Conservation (phyloP, 1,284 basidiomycete genomes). For the Leccinum pseudoinsigne region DNA sequence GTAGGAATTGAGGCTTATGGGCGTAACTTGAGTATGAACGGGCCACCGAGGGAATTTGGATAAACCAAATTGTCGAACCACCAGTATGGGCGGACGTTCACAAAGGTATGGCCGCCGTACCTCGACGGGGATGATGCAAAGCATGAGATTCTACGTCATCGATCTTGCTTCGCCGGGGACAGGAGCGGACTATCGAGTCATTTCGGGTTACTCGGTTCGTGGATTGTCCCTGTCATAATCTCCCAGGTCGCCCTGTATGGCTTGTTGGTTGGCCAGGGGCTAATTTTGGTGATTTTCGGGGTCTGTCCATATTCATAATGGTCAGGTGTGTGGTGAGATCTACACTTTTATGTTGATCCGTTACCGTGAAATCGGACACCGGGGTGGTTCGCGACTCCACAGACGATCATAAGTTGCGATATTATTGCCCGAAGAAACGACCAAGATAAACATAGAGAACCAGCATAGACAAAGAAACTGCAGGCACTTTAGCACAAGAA, state of each 20-base stretch:
- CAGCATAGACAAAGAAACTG: constrained; percentile 19
- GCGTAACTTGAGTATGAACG: constrained; percentile 31
- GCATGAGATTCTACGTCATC: constrained; percentile 22
- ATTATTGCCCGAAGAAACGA: constrained; percentile 17
- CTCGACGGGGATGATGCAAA: constrained; percentile 27
- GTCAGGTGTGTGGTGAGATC: constrained; percentile 24
- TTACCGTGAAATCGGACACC: constrained; percentile 15
- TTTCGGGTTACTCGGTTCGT: constrained; percentile 25
- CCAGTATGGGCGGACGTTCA: constrained; percentile 49
- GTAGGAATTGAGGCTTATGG: constrained; percentile 37
- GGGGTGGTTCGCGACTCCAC: constrained; percentile 16
- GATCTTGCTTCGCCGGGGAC: constrained; percentile 28
- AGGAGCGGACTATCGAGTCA: constrained; percentile 14
- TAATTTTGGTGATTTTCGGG: constrained; percentile 29
- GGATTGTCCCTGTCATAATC: constrained; percentile 16
- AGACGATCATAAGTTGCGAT: constrained; percentile 22
- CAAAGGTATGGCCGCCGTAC: constrained; percentile 38
- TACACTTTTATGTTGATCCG: constrained; percentile 33
- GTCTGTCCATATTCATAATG: constrained; percentile 1
- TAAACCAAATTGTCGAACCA: constrained; percentile 15
- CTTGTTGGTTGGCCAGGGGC: constrained; percentile 4
- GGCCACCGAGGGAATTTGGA: constrained; percentile 7
- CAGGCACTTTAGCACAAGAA: constrained; percentile 37
- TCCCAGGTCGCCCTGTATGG: constrained; percentile 31
- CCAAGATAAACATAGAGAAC: constrained; percentile 20